These are phyloP conservation scores for Barbatosphaeria neglecta DNA, from an alignment of 495 filamentous ascomycete species.

Conservation along the genomic window DNA sequence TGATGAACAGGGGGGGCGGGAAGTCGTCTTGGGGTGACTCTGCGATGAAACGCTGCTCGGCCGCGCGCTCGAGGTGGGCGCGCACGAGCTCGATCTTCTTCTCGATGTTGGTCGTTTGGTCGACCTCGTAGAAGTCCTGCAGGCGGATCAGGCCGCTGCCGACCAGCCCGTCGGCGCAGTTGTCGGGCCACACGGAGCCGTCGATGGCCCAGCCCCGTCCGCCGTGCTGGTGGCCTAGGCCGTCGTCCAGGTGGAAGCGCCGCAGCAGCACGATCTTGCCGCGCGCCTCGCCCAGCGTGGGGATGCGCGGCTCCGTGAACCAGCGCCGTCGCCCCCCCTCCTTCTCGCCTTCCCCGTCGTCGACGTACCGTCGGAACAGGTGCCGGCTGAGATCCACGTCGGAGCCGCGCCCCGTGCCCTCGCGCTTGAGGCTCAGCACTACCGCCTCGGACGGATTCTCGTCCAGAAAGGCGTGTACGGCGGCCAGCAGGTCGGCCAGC, in stretches of 20 bases:
- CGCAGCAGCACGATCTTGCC: slow-evolving; percentile 79
- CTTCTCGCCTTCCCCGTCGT: slow-evolving; percentile 16
- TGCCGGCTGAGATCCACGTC: slow-evolving; percentile 69
- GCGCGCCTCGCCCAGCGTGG: slow-evolving; percentile 66
- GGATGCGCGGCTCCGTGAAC: slow-evolving; percentile 72
- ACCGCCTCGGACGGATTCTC: slow-evolving; percentile 68
- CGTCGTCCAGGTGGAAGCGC: slow-evolving; percentile 58
- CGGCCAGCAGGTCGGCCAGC: slow-evolving; percentile 58
- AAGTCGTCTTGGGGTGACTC: slow-evolving; percentile 2
- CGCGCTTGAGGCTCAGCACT: slow-evolving; percentile 82
- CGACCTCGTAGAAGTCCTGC: slow-evolving; percentile 92
- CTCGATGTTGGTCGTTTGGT: slow-evolving; percentile 60
- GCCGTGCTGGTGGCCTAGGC: slow-evolving; percentile 44
- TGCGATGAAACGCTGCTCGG: slow-evolving; percentile 21
- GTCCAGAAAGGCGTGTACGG: slow-evolving; percentile 63
- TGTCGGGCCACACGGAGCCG: slow-evolving; percentile 77
- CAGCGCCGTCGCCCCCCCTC: slow-evolving; percentile 35
- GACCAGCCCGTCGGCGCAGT: slow-evolving; percentile 64
- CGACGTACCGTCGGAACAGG: slow-evolving; percentile 59
- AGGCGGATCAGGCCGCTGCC: slow-evolving; percentile 66
- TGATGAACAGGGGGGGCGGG: slow-evolving; percentile 64
- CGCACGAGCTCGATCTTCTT: slow-evolving; percentile 66
- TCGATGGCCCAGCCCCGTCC: slow-evolving; percentile 72
- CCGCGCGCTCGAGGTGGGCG: slow-evolving; percentile 65
- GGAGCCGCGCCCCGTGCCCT: slow-evolving; percentile 68